Conservation (phyloP, 2,329 filamentous ascomycete species). For the Ilyonectria mors-panacis region DNA sequence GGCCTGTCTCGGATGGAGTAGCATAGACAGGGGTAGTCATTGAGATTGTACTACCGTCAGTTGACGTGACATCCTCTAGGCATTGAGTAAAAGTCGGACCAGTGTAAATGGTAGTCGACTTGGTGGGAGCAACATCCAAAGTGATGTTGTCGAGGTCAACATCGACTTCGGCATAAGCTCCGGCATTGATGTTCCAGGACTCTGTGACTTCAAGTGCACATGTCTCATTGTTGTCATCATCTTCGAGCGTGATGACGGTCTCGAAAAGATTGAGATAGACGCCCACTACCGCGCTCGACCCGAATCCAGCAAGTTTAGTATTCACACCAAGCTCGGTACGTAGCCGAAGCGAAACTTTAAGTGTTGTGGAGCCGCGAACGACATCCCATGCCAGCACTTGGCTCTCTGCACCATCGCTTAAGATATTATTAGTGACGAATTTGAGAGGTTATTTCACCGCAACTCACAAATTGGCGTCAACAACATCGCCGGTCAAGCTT, state of each 20-base stretch:
- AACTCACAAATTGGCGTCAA: conserved; percentile 16
- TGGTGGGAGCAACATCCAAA: background rate
- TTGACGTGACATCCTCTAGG: background rate
- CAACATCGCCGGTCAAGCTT: background rate
- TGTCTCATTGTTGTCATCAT: background rate
- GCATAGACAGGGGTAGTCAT: background rate
- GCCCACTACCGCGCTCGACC: background rate
- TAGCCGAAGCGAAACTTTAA: conserved; percentile 15
- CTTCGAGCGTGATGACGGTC: background rate
- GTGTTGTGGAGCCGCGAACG: background rate
- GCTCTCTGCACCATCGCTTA: background rate
- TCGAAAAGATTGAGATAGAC: conserved; percentile 25
- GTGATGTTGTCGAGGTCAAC: background rate
- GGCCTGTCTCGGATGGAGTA: background rate
- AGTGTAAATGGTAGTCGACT: conserved; percentile 6
- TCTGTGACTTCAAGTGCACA: conserved; percentile 1
- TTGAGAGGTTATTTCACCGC: too few species aligned
- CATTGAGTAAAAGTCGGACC: conserved; percentile 17
- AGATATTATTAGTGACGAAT: background rate
- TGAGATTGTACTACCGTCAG: background rate
- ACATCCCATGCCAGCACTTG: conserved; percentile 5
- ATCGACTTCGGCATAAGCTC: conserved; percentile 10
- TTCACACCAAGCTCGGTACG: conserved; percentile 11
- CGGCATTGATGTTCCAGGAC: conserved; percentile 23
- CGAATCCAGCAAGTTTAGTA: background rate